These are phyloP conservation scores for Sordariomycetes sp. DNA, from an alignment of 2,329 filamentous ascomycete genomes.

Conservation along the genomic window DNA sequence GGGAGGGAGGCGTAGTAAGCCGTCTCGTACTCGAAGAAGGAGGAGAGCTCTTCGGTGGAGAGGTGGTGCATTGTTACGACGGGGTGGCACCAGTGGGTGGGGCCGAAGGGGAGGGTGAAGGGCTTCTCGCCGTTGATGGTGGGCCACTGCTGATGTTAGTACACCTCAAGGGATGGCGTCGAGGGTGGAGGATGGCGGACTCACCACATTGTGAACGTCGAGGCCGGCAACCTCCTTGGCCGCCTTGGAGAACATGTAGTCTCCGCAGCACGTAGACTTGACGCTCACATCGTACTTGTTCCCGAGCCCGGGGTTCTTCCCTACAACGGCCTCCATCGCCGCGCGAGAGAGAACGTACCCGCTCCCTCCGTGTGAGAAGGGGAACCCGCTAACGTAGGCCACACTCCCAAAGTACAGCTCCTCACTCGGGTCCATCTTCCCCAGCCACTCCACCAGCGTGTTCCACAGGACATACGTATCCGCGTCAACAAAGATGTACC, in stretches of 20 bases:
- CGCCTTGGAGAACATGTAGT: constrained; percentile 32
- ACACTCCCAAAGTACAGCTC: constrained; percentile 36
- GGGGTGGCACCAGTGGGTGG: constrained; percentile 40
- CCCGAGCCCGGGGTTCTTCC: constrained; percentile 25
- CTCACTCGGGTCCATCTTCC: constrained; percentile 24
- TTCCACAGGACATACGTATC: constrained; percentile 44
- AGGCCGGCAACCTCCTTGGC: constrained; percentile 29
- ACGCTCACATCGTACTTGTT: constrained; percentile 30
- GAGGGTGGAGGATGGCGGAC: constrained; percentile 9
- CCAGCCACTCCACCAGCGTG: constrained; percentile 35
- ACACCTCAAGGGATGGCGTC: not conserved
- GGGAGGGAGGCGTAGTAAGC: constrained; percentile 14
- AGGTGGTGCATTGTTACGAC: constrained; percentile 43
- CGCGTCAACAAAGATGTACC: constrained; percentile 47
- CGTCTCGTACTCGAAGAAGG: constrained; percentile 37
- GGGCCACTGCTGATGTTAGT: constrained; percentile 24
- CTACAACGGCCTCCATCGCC: constrained; percentile 33
- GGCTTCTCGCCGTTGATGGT: constrained; percentile 43
- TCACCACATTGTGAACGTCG: constrained; percentile 25
- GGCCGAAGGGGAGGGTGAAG: constrained; percentile 29
- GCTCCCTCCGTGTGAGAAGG: constrained; percentile 42
- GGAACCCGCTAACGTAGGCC: constrained; percentile 23
- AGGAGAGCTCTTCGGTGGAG: constrained; percentile 32
- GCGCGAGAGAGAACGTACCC: constrained; percentile 38
- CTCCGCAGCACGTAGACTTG: constrained; percentile 33